Evolutionary conservation across 805 yeast species (phyloP), one percentile per base, ranked within the genome.

Genomic region (Teunomyces funiuensis): DNA sequence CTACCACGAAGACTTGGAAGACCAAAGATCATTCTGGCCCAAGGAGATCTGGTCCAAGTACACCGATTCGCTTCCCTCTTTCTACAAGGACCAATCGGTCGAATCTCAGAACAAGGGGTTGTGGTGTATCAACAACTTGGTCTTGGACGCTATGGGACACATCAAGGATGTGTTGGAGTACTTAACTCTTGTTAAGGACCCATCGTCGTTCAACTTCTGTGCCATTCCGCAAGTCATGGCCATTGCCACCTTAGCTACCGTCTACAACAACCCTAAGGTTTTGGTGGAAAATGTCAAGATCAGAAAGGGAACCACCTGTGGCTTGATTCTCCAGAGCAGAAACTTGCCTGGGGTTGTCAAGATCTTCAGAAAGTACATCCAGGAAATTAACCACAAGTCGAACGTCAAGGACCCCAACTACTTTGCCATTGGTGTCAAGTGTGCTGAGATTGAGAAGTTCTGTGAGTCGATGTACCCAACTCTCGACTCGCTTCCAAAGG

Each of bases 211-310:
- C 72, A 85, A 82, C 53, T 93, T 93, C 71, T 90, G 97, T 70
- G 88, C 97, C 8, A 93, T 93, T 58, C 99, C 99, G 14, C 99
- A 93, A 69, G 97, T 91, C 14, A 93, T 93, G 99, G 97, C 98
- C 27, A 85, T 93, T 61, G 97, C 99, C 11, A 88, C 98, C 1
- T 74, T 93, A 53, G 88, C 91, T 16, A 71, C 83, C 39, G 85
- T 93, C 25, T 90, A 85, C 75, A 82, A 85, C 58, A 93, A 93
- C 67, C 83, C 84, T 3, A 57, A 69, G 3, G 85, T 91, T 2
- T 78, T 91, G 57, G 75, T 81, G 33, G 61, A 65, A 28, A 81
- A 86, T 58, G 85, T 91, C 50, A 93, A 93, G 71, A 85, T 93
- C 61, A 79, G 97, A 66, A 88, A 88, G 67, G 96, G 97, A 9